Evolutionary conservation across 768 basidiomycete genomes (phyloP), one percentile per base, ranked within the genome.

Genomic region (Vararia minispora): DNA sequence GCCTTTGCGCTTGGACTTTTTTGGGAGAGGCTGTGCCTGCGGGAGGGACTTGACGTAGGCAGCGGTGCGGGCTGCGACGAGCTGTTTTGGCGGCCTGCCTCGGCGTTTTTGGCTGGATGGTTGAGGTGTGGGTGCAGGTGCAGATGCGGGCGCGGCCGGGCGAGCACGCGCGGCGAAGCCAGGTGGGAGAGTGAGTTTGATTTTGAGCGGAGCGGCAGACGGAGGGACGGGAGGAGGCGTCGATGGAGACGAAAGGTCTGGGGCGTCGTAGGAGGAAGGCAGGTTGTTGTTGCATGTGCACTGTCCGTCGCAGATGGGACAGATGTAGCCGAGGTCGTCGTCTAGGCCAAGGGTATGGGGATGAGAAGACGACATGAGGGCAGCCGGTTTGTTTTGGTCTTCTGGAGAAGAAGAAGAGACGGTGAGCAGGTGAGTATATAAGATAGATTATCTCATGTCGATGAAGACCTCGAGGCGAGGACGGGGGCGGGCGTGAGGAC

Each of bases 261-360:
- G 40, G 33, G 28, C 28, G 32, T 30, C 29, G 11, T 18, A 12
- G 37, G 41, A 17, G 44, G 37, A 11, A 32, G 23, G 24, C 51
- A 52, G n/a, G 59, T 56, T 64, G 65, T 69, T 74, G 58, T 62
- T 58, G 68, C 85, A 88, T 22, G 81, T 87, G 66, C 85, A 89
- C 54, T 84, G 78, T 54, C 81, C 79, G 68, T 88, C 86, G 82
- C 85, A 89, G 47, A 88, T 83, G 6, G 84, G 85, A 59, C 85
- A 89, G 40, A 88, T 85, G 57, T 86, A 79, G 73, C 74, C 73
- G 69, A 84, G 81, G 55, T 87, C 85, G 60, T 82, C 79, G 64
- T 76, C 74, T 60, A 70, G 52, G 65, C 58, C 72, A 65, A 69
- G 63, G 66, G 76, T 78, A 76, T 74, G 64, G 65, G 73, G 61